A percentile compares a stretch with the other conserved stretches of the same genome.
Conservation (phyloP, 176 grass and related monocot species). For the Echinochloa phyllopogon region DNA sequence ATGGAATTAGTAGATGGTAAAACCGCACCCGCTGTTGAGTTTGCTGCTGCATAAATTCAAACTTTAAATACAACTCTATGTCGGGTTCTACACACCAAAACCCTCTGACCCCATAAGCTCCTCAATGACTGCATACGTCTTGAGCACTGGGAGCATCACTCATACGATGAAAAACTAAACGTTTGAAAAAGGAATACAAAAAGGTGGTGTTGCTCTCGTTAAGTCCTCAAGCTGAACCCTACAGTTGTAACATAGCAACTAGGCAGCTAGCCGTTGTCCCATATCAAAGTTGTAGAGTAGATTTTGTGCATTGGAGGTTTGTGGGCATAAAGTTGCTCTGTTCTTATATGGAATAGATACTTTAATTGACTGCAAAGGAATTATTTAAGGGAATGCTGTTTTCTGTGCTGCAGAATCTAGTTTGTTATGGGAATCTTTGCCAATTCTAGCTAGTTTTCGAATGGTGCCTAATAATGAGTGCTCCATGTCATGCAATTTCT, state of each 20-base stretch:
- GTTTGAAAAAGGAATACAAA: neutral
- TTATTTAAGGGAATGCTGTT: neutral
- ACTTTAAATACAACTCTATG: neutral
- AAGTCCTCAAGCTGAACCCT: neutral
- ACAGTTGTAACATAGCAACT: neutral
- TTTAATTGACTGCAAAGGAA: neutral
- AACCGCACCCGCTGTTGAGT: neutral
- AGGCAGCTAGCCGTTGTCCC: neutral
- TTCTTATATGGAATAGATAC: neutral
- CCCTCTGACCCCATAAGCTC: neutral
- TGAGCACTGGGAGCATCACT: neutral
- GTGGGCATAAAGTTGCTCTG: neutral
- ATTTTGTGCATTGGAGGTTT: conserved; percentile 2
- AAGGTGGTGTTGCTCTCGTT: neutral
- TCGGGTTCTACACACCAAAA: neutral
- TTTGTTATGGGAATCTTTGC: neutral
- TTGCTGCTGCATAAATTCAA: neutral
- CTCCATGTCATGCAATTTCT: neutral
- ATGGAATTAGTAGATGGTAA: neutral
- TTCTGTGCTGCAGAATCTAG: neutral
- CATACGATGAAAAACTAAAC: neutral
- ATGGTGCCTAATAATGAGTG: neutral
- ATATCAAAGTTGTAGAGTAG: neutral
- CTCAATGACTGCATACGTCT: neutral
- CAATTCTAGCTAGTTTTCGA: neutral